Conservation (phyloP, 1,139 yeast genomes). For the Suhomyces bolitotheri region DNA sequence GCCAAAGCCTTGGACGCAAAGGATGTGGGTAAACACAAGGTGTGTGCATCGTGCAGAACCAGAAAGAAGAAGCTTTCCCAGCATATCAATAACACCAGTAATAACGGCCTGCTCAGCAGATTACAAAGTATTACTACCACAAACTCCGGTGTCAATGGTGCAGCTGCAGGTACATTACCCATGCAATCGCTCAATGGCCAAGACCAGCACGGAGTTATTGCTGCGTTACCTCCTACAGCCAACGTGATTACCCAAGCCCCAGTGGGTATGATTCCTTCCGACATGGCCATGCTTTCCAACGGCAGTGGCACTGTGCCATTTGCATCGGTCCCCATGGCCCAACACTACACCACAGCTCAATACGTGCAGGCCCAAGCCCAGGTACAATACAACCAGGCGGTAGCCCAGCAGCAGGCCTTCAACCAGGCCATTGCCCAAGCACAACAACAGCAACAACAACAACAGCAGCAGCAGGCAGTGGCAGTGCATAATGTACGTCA, state of each 20-base stretch:
- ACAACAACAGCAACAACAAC: conserved; percentile 15
- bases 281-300: conserved; percentile 14
- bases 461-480: conserved; percentile 13
- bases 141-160: neutral
- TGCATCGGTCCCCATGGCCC: conserved; percentile 12
- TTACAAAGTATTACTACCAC: conserved; percentile 8
- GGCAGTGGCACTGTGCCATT: conserved; percentile 10
- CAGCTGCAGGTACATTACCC: conserved; percentile 2
- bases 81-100: conserved; percentile 14
- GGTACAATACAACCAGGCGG: conserved; percentile 16
- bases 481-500: conserved; percentile 12
- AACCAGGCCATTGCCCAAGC: conserved; percentile 20
- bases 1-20: conserved; percentile 47
- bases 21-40: conserved; percentile 55
- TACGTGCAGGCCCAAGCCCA: conserved; percentile 14
- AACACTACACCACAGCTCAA: conserved; percentile 12
- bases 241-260: conserved; percentile 12
- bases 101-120: conserved; percentile 10
- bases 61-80: conserved; percentile 46
- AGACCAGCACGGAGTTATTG: conserved; percentile 10
- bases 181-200: conserved; percentile 5
- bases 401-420: conserved; percentile 19
- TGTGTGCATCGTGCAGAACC: conserved; percentile 53
- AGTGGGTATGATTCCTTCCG: conserved; percentile 16
- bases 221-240: conserved; percentile 12